Evolutionary conservation across 495 filamentous ascomycete genomes (phyloP).

Genomic region (Talaromyces thailandensis): DNA sequence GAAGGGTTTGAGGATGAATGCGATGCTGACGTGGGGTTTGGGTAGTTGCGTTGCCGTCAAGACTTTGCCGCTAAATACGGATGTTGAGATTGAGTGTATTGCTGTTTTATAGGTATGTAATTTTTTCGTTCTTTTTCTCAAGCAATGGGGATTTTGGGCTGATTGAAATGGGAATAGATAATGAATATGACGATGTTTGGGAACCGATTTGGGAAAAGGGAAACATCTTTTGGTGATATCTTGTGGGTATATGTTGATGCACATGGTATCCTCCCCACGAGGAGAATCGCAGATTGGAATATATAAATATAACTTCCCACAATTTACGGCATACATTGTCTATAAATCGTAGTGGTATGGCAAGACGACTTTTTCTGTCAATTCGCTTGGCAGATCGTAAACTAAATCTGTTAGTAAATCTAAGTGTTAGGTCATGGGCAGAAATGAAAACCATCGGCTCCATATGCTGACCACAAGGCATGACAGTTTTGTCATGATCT

Average conservation of each 20-base stretch:
- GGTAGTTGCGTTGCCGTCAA: constrained; percentile 54
- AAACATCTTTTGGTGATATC: too few relatives aligned
- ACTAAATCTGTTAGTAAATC: too few relatives aligned
- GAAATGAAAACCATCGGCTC: background rate
- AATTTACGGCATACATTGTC: too few relatives aligned
- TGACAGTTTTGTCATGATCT: background rate
- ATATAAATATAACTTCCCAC: too few relatives aligned
- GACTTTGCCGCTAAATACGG: constrained; percentile 53
- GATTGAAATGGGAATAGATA: background rate
- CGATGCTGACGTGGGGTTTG: background rate
- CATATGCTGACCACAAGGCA: background rate
- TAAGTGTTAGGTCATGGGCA: background rate
- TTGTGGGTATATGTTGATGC: too few relatives aligned
- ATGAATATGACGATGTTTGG: constrained; percentile 4
- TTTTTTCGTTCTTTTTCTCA: background rate
- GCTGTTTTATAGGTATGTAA: constrained; percentile 33
- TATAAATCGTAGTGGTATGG: too few relatives aligned
- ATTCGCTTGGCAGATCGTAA: too few relatives aligned
- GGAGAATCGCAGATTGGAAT: too few relatives aligned
- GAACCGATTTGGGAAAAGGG: too few relatives aligned
- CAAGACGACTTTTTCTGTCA: too few relatives aligned
- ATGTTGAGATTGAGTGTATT: constrained; percentile 67
- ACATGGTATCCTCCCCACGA: too few relatives aligned
- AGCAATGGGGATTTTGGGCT: background rate
- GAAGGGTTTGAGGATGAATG: background rate